Percentiles rank a stretch among this genome's conserved stretches.
phyloP scores from a whole-genome alignment of 139 green algal species.

The Pseudopediastrum boryanum region DNA sequence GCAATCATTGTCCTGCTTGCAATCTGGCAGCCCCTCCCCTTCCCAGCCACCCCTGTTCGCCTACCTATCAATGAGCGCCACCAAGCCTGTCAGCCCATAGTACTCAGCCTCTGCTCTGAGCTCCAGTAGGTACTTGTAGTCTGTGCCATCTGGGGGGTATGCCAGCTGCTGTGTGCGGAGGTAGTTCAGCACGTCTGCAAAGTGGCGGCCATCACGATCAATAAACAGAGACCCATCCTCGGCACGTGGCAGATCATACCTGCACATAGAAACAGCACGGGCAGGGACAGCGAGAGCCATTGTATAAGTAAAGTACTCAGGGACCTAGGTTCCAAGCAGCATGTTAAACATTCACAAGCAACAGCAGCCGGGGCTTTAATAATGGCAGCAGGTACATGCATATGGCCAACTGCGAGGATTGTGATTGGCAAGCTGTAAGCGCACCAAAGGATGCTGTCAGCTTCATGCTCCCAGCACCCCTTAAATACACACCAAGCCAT shows the following conservation, averaged over 20 bases:
- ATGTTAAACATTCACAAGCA: neutral
- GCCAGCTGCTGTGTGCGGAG: constrained; percentile 58
- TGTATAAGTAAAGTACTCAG: neutral
- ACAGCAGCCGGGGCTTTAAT: too few relatives aligned
- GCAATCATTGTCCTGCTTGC: too few relatives aligned
- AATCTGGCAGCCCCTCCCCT: neutral
- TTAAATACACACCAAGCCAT: neutral
- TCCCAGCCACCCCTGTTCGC: neutral
- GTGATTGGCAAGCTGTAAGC: neutral
- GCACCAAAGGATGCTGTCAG: neutral
- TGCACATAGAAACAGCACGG: neutral
- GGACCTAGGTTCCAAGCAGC: too few relatives aligned
- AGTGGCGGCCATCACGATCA: constrained; percentile 73
- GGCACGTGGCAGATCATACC: constrained; percentile 1
- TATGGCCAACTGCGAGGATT: neutral
- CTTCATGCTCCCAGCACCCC: neutral
- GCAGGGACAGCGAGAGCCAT: neutral
- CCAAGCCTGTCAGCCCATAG: constrained; percentile 68
- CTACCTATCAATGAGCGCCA: constrained; percentile 67
- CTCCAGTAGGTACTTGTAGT: constrained; percentile 71
- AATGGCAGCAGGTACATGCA: too few relatives aligned
- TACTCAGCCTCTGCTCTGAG: constrained; percentile 72
- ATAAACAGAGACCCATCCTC: constrained; percentile 63
- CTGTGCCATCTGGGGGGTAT: constrained; percentile 64
- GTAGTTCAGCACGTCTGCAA: constrained; percentile 38